These are phyloP conservation scores for Cicer cuneatum DNA, from an alignment of 306 rosid species.

Conservation along the genomic window DNA sequence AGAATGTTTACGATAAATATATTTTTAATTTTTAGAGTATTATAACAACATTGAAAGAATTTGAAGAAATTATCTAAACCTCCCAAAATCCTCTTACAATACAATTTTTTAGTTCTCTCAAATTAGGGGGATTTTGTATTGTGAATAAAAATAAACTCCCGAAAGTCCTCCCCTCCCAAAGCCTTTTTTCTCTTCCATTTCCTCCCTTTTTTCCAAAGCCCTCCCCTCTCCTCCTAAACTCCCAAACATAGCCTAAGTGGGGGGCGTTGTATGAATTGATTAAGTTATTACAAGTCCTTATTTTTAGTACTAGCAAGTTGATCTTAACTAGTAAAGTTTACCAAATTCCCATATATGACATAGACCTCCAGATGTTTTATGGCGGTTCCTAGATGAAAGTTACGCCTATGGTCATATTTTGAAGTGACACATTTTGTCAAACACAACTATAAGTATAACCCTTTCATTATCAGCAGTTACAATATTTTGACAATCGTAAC, in stretches of 20 bases:
- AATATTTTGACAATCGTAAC: conserved; percentile 18
- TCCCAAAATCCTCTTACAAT: too few relatives aligned
- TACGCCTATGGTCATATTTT: not conserved
- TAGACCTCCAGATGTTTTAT: conserved; percentile 9
- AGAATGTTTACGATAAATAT: too few relatives aligned
- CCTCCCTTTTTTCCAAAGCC: too few relatives aligned
- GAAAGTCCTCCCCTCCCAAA: too few relatives aligned
- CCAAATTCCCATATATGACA: conserved; percentile 1
- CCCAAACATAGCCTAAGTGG: not conserved
- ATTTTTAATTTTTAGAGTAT: too few relatives aligned
- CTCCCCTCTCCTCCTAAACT: too few relatives aligned
- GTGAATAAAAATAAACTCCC: too few relatives aligned
- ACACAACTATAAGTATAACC: conserved; percentile 20
- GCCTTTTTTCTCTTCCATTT: too few relatives aligned
- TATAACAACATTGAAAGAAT: too few relatives aligned
- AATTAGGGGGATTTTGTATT: too few relatives aligned
- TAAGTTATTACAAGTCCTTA: conserved; percentile 20
- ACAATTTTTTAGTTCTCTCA: too few relatives aligned
- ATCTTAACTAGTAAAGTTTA: conserved; percentile 16
- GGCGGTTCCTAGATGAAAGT: conserved; percentile 10
- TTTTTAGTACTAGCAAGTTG: conserved; percentile 19
- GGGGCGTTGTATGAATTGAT: conserved; percentile 31
- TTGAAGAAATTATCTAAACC: too few relatives aligned
- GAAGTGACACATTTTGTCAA: conserved; percentile 7
- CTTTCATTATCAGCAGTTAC: not conserved